Percentiles rank a stretch among this genome's conserved stretches.
These are phyloP conservation scores for Fusarium sp. DNA, from an alignment of 2,329 filamentous ascomycete genomes.

Conservation along the genomic window DNA sequence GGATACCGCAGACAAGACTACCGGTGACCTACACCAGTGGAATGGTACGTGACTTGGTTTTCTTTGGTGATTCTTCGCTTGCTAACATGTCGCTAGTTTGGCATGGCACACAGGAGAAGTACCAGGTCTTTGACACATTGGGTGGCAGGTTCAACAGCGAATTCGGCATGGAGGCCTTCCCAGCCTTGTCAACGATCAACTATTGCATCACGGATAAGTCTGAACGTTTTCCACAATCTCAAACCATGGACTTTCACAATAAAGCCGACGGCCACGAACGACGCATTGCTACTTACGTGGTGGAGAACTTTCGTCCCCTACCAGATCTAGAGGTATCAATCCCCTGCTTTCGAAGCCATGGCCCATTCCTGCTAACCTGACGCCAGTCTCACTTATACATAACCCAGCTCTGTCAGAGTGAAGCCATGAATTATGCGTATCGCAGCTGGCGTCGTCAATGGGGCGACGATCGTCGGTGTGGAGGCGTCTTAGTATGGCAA, in stretches of 20 bases:
- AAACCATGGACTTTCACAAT: constrained; percentile 11
- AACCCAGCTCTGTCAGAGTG: constrained; percentile 7
- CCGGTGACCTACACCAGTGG: constrained; percentile 3
- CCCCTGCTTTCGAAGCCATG: rapidly evolving
- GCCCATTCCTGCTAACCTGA: neutral
- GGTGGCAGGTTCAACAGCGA: constrained; percentile 15
- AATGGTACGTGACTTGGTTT: neutral
- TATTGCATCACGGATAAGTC: neutral
- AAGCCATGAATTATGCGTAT: constrained; percentile 8
- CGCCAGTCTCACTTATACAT: neutral
- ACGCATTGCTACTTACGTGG: constrained; percentile 4
- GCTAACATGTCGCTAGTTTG: neutral
- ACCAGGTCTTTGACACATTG: constrained; percentile 8
- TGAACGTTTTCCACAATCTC: constrained; percentile 1
- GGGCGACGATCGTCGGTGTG: constrained; percentile 3
- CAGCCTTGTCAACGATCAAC: constrained; percentile 1
- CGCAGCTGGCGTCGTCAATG: constrained; percentile 10
- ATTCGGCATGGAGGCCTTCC: constrained; percentile 12
- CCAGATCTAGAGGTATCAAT: constrained; percentile 1
- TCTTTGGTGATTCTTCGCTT: rapidly evolving
- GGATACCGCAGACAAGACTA: neutral
- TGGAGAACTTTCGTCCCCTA: constrained; percentile 4
- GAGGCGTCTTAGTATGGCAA: constrained; percentile 7
- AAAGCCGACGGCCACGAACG: constrained; percentile 11
- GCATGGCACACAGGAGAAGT: constrained; percentile 11